Evolutionary conservation across 495 filamentous ascomycete genomes (phyloP).

Genomic region (Peziza echinospora): DNA sequence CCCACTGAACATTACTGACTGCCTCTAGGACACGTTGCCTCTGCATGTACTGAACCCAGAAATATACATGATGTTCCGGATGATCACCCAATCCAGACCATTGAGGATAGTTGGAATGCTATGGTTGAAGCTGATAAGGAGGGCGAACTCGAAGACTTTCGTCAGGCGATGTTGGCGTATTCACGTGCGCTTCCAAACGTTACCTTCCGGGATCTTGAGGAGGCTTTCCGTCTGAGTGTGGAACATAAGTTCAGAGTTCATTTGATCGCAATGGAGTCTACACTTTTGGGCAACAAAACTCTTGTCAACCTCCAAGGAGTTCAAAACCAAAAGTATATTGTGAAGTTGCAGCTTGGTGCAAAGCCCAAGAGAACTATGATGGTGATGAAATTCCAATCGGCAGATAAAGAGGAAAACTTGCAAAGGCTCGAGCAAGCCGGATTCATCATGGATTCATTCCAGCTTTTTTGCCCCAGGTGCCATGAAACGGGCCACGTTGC

Average conservation of each 20-base stretch:
- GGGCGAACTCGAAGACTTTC: slow-evolving; percentile 52
- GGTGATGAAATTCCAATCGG: slow-evolving; percentile 33
- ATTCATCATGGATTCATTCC: slow-evolving; percentile 32
- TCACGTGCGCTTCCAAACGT: slow-evolving; percentile 45
- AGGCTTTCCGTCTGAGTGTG: slow-evolving; percentile 37
- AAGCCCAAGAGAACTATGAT: slow-evolving; percentile 42
- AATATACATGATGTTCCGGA: slow-evolving; percentile 37
- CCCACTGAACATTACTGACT: slow-evolving; percentile 2
- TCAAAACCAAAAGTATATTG: slow-evolving; percentile 47
- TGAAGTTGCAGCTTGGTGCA: slow-evolving; percentile 41
- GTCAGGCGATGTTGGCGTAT: slow-evolving; percentile 50
- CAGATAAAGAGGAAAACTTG: slow-evolving; percentile 34
- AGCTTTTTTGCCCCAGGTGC: slow-evolving; percentile 38
- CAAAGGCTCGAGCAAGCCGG: slow-evolving; percentile 40
- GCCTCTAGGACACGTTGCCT: slow-evolving; percentile 37
- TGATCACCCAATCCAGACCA: slow-evolving; percentile 29
- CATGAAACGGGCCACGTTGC: slow-evolving; percentile 46
- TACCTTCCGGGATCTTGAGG: slow-evolving; percentile 51
- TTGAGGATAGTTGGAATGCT: slow-evolving; percentile 47
- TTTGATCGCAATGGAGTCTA: slow-evolving; percentile 50
- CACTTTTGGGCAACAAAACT: slow-evolving; percentile 37
- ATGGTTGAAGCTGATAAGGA: slow-evolving; percentile 40
- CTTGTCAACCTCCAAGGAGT: slow-evolving; percentile 73
- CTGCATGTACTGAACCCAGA: slow-evolving; percentile 47
- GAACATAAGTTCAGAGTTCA: slow-evolving; percentile 36